phyloP scores from a whole-genome alignment of 208 protist genomes.

The Trypanosoma caninum region DNA sequence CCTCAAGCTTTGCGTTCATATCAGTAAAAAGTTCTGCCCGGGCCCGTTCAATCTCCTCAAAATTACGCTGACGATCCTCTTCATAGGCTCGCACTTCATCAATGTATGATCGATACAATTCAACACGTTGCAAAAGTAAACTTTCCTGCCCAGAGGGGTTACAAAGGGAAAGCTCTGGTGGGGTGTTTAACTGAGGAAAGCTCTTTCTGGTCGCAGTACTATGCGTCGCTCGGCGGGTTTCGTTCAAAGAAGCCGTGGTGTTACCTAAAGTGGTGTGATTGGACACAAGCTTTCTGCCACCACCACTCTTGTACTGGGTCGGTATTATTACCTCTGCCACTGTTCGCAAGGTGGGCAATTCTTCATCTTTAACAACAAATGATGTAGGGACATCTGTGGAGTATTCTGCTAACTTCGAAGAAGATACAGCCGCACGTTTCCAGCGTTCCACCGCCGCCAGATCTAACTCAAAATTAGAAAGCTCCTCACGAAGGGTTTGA shows the following conservation, averaged over 20 bases:
- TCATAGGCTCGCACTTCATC: slow-evolving; percentile 52
- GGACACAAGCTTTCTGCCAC: slow-evolving; percentile 1
- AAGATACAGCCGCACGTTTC: neutral
- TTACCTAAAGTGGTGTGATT: neutral
- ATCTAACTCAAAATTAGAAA: slow-evolving; percentile 39
- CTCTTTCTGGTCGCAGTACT: neutral
- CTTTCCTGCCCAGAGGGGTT: slow-evolving; percentile 62
- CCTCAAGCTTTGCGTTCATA: slow-evolving; percentile 70
- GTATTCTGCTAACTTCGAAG: slow-evolving; percentile 2
- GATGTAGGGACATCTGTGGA: neutral
- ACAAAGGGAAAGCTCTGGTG: slow-evolving; percentile 50
- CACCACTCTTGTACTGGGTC: slow-evolving; percentile 6
- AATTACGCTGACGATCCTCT: slow-evolving; percentile 53
- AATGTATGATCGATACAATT: slow-evolving; percentile 49
- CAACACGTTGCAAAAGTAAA: slow-evolving; percentile 52
- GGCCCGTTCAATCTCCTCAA: slow-evolving; percentile 70
- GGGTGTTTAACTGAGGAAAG: slow-evolving; percentile 30
- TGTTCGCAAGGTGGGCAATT: slow-evolving; percentile 2
- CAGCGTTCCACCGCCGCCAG: slow-evolving; percentile 40
- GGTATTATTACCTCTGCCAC: neutral
- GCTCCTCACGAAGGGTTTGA: slow-evolving; percentile 32
- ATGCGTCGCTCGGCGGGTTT: neutral
- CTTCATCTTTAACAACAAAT: slow-evolving; percentile 6
- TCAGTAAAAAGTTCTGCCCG: slow-evolving; percentile 71
- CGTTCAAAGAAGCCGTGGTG: neutral